phyloP scores from a whole-genome alignment of 345 rosid genomes.

The Heritiera fomes region DNA sequence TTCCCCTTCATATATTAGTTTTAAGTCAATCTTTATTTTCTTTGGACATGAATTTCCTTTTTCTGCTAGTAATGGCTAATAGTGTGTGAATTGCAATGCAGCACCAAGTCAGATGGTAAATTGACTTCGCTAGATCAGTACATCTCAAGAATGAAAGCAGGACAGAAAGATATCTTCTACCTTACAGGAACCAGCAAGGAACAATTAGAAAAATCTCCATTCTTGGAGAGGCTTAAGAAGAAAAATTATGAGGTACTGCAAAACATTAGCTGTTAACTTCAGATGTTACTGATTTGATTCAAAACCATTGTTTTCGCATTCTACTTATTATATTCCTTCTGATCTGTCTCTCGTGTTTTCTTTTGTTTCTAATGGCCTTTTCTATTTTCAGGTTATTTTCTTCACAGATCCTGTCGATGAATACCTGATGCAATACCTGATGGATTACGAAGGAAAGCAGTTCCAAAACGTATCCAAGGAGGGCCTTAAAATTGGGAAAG shows the following conservation, averaged over 20 bases:
- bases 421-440: constrained; percentile 95
- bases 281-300: background rate
- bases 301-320: background rate
- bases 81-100: constrained; percentile 26
- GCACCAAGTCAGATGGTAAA: constrained; percentile 89
- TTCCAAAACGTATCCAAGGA: constrained; percentile 97
- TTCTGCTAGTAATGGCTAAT: constrained; percentile 9
- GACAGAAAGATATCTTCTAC: constrained; percentile 89
- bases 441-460: constrained; percentile 92
- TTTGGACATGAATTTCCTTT: background rate
- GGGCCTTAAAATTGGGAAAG: constrained; percentile 87
- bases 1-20: background rate
- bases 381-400: constrained; percentile 74
- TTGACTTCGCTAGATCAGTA: constrained; percentile 94
- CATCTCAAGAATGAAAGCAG: constrained; percentile 87
- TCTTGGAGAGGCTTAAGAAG: constrained; percentile 91
- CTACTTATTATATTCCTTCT: background rate
- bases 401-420: constrained; percentile 98
- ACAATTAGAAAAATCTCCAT: constrained; percentile 91
- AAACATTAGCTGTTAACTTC: background rate
- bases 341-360: background rate
- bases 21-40: background rate
- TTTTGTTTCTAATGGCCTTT: background rate
- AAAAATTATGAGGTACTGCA: constrained; percentile 77
- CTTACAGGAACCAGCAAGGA: constrained; percentile 95